Evolutionary conservation across 257 asterid species (phyloP).

Genomic region (Fraxinus americana): DNA sequence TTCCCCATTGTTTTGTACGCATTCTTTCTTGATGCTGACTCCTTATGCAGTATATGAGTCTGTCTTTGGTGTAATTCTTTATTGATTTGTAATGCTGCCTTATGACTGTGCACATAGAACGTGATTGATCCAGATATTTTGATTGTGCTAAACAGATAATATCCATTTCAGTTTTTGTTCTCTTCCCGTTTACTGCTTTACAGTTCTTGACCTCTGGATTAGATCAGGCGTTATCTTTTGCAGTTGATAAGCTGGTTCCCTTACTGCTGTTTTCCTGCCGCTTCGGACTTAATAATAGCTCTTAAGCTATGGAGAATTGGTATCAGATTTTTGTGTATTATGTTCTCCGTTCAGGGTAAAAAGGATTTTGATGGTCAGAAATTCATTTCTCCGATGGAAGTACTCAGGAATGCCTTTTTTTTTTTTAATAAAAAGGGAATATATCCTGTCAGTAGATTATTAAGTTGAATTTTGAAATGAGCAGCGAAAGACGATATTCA

Average conservation of each 20-base stretch:
- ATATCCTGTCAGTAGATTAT: too few species aligned
- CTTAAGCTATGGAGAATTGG: not conserved
- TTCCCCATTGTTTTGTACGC: slow-evolving; percentile 16
- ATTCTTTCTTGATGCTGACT: slow-evolving; percentile 17
- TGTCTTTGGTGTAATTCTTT: slow-evolving; percentile 15
- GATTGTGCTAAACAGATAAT: not conserved
- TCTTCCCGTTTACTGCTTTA: not conserved
- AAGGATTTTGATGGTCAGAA: too few species aligned
- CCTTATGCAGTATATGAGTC: slow-evolving; percentile 14
- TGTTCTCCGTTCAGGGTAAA: too few species aligned
- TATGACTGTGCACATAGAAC: not conserved
- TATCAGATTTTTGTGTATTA: not conserved
- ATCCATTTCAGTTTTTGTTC: not conserved
- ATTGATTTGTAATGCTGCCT: not conserved
- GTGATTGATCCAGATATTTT: not conserved
- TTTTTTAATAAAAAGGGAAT: too few species aligned
- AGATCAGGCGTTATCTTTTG: not conserved
- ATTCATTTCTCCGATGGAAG: too few species aligned
- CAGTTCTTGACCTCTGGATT: not conserved
- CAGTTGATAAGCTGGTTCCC: not conserved
- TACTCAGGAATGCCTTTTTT: too few species aligned
- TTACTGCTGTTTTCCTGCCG: not conserved
- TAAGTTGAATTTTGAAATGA: too few species aligned
- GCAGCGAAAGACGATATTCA: too few species aligned
- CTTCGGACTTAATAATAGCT: not conserved